A percentile compares a stretch with the other conserved stretches of the same genome.
phyloP scores from a whole-genome alignment of 169 alveolate genomes.

The Blepharisma undulans region DNA sequence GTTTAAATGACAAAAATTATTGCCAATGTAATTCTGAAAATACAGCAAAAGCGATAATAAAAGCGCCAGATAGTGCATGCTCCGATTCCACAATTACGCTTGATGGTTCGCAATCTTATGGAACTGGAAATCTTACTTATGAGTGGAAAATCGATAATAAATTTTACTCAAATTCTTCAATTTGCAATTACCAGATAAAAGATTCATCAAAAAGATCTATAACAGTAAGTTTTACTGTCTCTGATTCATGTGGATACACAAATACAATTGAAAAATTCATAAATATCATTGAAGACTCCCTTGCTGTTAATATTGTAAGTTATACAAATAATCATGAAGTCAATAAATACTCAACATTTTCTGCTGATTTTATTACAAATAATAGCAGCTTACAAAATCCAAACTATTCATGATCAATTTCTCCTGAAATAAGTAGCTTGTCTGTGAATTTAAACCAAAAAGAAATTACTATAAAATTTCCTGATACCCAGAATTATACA shows the following conservation, averaged over 20 bases:
- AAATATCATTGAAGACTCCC: neutral
- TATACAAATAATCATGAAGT: neutral
- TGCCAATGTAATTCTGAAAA: neutral
- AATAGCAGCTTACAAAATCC: neutral
- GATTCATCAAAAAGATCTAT: neutral
- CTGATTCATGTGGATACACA: neutral
- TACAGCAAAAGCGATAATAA: neutral
- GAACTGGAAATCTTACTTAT: neutral
- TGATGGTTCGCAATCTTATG: neutral
- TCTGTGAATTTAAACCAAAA: neutral
- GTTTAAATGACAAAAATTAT: neutral
- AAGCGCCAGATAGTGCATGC: neutral
- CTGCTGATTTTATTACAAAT: neutral
- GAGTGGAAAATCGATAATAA: neutral
- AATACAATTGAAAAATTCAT: neutral
- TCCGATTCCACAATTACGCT: neutral
- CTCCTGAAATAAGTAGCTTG: neutral
- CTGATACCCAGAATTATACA: neutral
- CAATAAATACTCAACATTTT: neutral
- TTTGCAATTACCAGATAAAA: neutral
- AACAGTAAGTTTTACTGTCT: neutral
- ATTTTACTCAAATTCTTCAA: neutral
- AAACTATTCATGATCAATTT: neutral
- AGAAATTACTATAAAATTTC: neutral
- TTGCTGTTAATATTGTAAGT: neutral